Conservation (phyloP, 2,329 filamentous ascomycete genomes). For the Trichothecium roseum region DNA sequence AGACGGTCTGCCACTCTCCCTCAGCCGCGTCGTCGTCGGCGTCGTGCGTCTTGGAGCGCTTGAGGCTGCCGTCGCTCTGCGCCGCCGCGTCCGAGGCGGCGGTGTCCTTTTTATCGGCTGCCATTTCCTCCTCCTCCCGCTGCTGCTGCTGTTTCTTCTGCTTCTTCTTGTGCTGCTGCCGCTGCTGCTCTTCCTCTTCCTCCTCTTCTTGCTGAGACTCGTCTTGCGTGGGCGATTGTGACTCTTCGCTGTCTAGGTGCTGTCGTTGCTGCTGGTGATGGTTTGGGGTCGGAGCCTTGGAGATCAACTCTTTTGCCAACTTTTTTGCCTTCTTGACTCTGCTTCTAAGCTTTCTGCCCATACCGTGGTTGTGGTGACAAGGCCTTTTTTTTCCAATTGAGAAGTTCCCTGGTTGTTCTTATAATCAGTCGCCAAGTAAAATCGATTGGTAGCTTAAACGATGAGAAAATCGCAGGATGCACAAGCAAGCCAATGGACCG, state of each 20-base stretch:
- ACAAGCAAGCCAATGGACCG: too few species aligned
- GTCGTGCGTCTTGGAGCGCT: slow-evolving; percentile 39
- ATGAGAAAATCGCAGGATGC: too few species aligned
- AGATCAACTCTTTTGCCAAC: slow-evolving; percentile 5
- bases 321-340: too few species aligned
- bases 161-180: background rate
- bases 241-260: too few species aligned
- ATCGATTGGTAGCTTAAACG: too few species aligned
- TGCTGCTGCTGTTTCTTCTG: background rate
- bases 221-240: too few species aligned
- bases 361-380: too few species aligned
- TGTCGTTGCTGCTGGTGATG: too few species aligned
- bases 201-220: background rate
- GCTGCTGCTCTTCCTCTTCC: background rate
- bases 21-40: slow-evolving; percentile 18
- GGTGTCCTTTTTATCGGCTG: slow-evolving; percentile 1
- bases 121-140: slow-evolving; percentile 2
- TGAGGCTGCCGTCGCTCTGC: slow-evolving; percentile 30
- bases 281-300: slow-evolving; percentile 6
- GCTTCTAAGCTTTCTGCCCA: too few species aligned
- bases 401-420: too few species aligned
- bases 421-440: too few species aligned
- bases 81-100: slow-evolving; percentile 1
- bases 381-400: too few species aligned
- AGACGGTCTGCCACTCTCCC: slow-evolving; percentile 45